Conservation (phyloP, 768 basidiomycete genomes). For the Pulveroboletus frians region DNA sequence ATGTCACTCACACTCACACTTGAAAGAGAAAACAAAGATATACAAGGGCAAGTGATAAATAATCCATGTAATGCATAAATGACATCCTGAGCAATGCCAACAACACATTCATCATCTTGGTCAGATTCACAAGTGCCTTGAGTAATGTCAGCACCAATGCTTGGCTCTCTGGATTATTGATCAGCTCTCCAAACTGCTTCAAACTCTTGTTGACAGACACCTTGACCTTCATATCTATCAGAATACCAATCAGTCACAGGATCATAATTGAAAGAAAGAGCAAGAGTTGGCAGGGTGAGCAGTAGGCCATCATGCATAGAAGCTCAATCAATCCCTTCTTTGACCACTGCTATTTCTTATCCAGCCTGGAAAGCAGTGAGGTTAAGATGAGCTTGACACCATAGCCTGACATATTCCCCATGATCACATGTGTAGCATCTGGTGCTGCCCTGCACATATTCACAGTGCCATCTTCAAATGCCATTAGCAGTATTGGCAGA, state of each 20-base stretch:
- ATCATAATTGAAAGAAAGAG: constrained; percentile 94
- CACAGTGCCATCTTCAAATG: constrained; percentile 79
- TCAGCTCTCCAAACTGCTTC: constrained; percentile 98
- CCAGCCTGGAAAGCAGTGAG: constrained; percentile 80
- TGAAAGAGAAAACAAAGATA: constrained; percentile 2
- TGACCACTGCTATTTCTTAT: constrained; percentile 98
- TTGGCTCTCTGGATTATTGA: constrained; percentile 96
- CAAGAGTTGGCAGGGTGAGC: constrained; percentile 91
- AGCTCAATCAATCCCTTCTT: constrained; percentile 97
- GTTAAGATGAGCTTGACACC: constrained; percentile 95
- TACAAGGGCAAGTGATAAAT: constrained; percentile 90
- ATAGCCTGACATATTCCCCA: constrained; percentile 91
- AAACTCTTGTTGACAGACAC: constrained; percentile 89
- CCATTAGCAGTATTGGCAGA: constrained; percentile 73
- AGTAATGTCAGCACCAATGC: constrained; percentile 82
- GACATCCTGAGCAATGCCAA: constrained; percentile 86
- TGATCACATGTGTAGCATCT: constrained; percentile 89
- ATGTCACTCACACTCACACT: background rate
- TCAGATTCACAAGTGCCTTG: constrained; percentile 93
- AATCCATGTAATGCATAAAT: constrained; percentile 97
- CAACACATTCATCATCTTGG: constrained; percentile 82
- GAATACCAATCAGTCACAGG: constrained; percentile 86
- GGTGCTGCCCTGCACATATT: constrained; percentile 93
- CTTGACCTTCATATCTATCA: constrained; percentile 97
- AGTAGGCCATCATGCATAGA: constrained; percentile 97